Conservation (phyloP, 768 basidiomycete genomes). For the Xerocomellus dryophilus region DNA sequence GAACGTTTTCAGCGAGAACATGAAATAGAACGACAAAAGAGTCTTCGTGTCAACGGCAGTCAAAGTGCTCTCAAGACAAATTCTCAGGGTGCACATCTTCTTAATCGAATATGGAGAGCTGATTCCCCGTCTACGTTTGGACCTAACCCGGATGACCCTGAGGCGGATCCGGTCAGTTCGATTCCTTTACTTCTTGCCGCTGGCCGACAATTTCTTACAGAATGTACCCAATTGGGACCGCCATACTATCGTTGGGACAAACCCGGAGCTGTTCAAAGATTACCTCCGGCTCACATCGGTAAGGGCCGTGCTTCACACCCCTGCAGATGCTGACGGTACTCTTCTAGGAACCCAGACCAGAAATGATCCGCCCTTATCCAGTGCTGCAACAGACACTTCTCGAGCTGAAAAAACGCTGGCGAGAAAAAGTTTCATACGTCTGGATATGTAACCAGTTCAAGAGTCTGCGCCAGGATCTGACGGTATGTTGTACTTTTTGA, state of each 20-base stretch:
- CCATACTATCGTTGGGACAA: conserved; percentile 92
- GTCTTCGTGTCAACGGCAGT: conserved; percentile 30
- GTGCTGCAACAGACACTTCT: conserved; percentile 81
- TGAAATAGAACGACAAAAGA: conserved; percentile 74
- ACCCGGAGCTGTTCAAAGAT: conserved; percentile 87
- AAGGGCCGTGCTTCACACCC: conserved; percentile 14
- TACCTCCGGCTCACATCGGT: conserved; percentile 93
- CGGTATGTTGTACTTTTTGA: conserved; percentile 54
- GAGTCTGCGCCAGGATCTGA: conserved; percentile 94
- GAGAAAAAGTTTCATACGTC: conserved; percentile 66
- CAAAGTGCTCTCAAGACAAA: conserved; percentile 41
- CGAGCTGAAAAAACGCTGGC: conserved; percentile 87
- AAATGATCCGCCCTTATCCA: conserved; percentile 85
- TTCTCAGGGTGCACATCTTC: conserved; percentile 52
- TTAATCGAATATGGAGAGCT: conserved; percentile 43
- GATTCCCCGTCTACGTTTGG: conserved; percentile 50
- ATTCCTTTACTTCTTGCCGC: background rate
- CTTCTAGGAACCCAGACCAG: conserved; percentile 87
- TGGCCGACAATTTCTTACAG: conserved; percentile 40
- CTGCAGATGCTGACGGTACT: conserved; percentile 4
- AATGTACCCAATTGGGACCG: conserved; percentile 97
- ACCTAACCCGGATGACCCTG: conserved; percentile 59
- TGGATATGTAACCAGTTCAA: conserved; percentile 99
- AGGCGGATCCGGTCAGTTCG: conserved; percentile 62
- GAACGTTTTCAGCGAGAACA: conserved; percentile 90